Evolutionary conservation across 805 yeast species (phyloP).

Genomic region (Priceomyces medius): DNA sequence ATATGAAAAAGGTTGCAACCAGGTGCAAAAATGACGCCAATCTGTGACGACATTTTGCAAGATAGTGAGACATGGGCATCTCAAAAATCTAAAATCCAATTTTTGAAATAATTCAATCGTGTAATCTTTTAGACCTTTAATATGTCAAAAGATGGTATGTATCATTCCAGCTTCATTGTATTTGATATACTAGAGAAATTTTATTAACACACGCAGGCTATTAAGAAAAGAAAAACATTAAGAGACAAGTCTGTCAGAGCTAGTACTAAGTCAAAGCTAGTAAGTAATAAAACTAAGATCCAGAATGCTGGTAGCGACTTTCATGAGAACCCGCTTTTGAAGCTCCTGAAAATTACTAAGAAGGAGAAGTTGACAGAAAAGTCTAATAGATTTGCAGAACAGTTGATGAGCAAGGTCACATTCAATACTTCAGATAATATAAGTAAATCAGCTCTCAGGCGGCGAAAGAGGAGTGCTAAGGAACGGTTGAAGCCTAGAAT

Average conservation of each 20-base stretch:
- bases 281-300: conserved; percentile 28
- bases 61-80: background rate
- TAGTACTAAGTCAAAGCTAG: conserved; percentile 16
- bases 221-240: conserved; percentile 35
- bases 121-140: background rate
- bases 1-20: too few relatives aligned
- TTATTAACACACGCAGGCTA: conserved; percentile 15
- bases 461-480: conserved; percentile 58
- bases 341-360: conserved; percentile 51
- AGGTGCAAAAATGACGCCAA: background rate
- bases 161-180: background rate
- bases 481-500: conserved; percentile 68
- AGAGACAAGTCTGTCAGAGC: conserved; percentile 30
- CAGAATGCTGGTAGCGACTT: conserved; percentile 18
- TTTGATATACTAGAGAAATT: background rate
- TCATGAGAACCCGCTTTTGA: conserved; percentile 50
- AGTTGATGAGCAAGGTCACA: conserved; percentile 25
- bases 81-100: background rate
- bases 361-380: conserved; percentile 49
- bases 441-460: conserved; percentile 64
- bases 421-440: conserved; percentile 45
- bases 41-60: background rate
- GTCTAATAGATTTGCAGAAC: conserved; percentile 35
- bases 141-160: background rate
- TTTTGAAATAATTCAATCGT: background rate